phyloP scores from a whole-genome alignment of 2,329 filamentous ascomycete species.

The Lachnellula suecica region DNA sequence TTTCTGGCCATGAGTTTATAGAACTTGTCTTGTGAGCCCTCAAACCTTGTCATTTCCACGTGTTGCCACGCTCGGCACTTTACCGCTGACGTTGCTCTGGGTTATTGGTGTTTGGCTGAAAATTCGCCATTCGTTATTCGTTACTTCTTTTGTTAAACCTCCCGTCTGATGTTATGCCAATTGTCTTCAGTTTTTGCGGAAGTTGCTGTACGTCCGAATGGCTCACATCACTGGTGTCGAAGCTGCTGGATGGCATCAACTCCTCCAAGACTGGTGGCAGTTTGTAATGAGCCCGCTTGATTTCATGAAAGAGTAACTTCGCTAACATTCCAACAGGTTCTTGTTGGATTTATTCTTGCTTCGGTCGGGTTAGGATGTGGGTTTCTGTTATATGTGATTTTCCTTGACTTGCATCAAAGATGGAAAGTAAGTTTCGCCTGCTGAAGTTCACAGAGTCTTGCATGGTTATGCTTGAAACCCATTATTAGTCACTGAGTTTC shows the following conservation, averaged over 20 bases:
- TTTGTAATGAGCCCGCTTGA: no score
- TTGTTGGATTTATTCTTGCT: slow-evolving; percentile 35
- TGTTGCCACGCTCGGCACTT: slow-evolving; percentile 9
- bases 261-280: slow-evolving; percentile 42
- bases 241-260: slow-evolving; percentile 34
- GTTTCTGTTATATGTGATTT: slow-evolving; percentile 32
- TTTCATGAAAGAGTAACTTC: slow-evolving; percentile 6
- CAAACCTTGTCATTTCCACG: slow-evolving; percentile 10
- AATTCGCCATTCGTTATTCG: slow-evolving; percentile 2
- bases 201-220: slow-evolving; percentile 7
- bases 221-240: slow-evolving; percentile 15
- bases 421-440: slow-evolving; percentile 13
- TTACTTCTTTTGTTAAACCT: slow-evolving; percentile 8
- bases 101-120: slow-evolving; percentile 6
- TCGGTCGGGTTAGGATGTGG: slow-evolving; percentile 24
- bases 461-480: not conserved
- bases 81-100: slow-evolving; percentile 9
- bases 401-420: slow-evolving; percentile 23
- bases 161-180: no score
- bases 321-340: slow-evolving; percentile 27
- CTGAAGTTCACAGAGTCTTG: not conserved
- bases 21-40: slow-evolving; percentile 1
- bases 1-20: slow-evolving; percentile 9
- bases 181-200: not conserved
- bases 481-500: not conserved